Base-by-base conservation (phyloP, 805 yeast genomes). In the Suhomyces sp. region DNA sequence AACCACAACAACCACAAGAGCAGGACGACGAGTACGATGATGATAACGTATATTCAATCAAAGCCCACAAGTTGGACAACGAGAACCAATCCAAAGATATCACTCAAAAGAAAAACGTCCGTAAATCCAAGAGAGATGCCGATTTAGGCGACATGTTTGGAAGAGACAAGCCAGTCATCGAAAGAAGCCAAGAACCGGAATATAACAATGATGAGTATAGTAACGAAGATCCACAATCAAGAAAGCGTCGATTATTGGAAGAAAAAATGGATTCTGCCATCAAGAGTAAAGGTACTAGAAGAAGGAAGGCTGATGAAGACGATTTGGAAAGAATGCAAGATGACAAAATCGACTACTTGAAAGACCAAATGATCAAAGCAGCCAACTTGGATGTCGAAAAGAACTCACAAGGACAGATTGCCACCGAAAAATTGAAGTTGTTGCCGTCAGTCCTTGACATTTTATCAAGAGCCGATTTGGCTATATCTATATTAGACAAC, bases 241-340 rank as follows among this genome's bases (percentile, higher is more conserved):
- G 86, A 52, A 84, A 80, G 65, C 84, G 96, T 64, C 81, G 90
- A 57, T 84, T 82, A 57, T 78, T 94, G 57, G 98, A 94, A 69
- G 93, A 84, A 54, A 83, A 79, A 60, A 81, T 94, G 73, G 94
- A 87, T 58, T 83, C 84, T 42, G 86, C 96, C 1, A 71, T 93
- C 56, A 89, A 88, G 68, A 76, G 78, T 56, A 78, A 76, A 48
- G 80, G 86, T 19, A 78, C 80, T 17, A 79, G 80, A 57, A 79
- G 86, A 54, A 84, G 87, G 61, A 83, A 80, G 63, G 83, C 87
- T 47, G 93, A 88, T 62, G 98, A 94, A 61, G 96, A 90, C 65
- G 99, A 94, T 72, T 74, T 94, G 59, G 98, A 96, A 67, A 86
- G 90, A 64, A 87, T 90, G 86, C 96, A 92, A 67, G 99, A 94